Evolutionary conservation across 2,329 filamentous ascomycete genomes (phyloP).

Genomic region (Cytospora mali): DNA sequence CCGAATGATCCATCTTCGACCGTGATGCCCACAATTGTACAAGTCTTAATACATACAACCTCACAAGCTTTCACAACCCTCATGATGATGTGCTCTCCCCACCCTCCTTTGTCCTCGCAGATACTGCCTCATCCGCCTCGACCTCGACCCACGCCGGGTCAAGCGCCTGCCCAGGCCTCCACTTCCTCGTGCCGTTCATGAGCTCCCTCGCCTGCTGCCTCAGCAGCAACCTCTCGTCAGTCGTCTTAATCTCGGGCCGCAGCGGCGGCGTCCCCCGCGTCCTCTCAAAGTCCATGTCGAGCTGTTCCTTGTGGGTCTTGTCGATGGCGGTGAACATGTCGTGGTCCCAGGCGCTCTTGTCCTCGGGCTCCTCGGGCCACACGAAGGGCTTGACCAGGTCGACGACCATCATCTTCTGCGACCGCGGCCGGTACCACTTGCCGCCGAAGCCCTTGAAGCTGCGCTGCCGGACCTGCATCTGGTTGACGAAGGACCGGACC

Average conservation of each 20-base stretch:
- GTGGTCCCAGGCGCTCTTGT: constrained; percentile 66
- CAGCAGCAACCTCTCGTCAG: constrained; percentile 44
- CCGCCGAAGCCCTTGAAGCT: constrained; percentile 51
- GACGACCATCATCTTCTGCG: constrained; percentile 91
- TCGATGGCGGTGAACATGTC: constrained; percentile 57
- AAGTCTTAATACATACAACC: constrained; percentile 27
- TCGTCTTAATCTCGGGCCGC: constrained; percentile 41
- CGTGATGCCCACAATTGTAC: constrained; percentile 15
- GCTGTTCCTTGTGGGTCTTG: constrained; percentile 46
- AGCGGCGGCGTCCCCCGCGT: constrained; percentile 28
- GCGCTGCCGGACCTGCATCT: constrained; percentile 61
- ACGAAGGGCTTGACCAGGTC: constrained; percentile 86
- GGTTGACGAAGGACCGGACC: constrained; percentile 80
- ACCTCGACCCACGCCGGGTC: constrained; percentile 52
- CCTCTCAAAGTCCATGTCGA: background rate
- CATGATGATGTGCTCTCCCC: constrained; percentile 6
- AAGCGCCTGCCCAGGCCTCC: constrained; percentile 54
- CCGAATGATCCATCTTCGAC: constrained; percentile 1
- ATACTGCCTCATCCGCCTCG: constrained; percentile 32
- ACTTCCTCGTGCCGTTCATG: constrained; percentile 61
- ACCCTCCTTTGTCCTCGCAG: constrained; percentile 31
- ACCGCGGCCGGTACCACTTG: constrained; percentile 69
- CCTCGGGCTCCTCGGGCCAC: constrained; percentile 72
- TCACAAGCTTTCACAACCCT: background rate
- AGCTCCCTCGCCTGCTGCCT: constrained; percentile 65